phyloP scores from a whole-genome alignment of 1,284 basidiomycete species.

The Acaromyces ingoldii region DNA sequence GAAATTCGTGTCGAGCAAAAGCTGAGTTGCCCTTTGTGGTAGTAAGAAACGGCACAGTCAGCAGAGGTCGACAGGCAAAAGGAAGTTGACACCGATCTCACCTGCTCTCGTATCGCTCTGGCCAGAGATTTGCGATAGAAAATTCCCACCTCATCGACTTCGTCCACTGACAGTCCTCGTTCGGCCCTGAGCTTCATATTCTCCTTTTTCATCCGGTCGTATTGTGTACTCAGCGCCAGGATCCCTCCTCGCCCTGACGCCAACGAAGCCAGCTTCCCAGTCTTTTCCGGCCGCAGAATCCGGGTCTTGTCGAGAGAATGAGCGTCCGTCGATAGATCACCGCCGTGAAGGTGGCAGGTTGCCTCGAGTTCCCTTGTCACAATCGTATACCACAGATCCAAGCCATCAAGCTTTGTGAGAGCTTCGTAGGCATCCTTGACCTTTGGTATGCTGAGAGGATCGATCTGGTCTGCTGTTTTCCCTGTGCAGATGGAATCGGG shows the following conservation, averaged over 20 bases:
- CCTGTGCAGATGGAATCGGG: no score
- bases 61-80: background rate
- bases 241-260: background rate
- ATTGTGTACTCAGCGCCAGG: background rate
- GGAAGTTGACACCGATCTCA: background rate
- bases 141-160: background rate
- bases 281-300: no score
- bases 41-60: background rate
- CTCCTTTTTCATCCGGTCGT: constrained; percentile 10
- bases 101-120: constrained; percentile 12
- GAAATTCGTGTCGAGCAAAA: background rate
- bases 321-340: no score
- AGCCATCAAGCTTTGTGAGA: constrained; percentile 11
- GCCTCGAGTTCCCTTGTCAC: constrained; percentile 15
- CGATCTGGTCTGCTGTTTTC: constrained; percentile 11
- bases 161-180: constrained; percentile 1
- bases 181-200: background rate
- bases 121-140: constrained; percentile 13
- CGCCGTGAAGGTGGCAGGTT: background rate
- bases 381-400: constrained; percentile 23
- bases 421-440: constrained; percentile 6
- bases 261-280: background rate
- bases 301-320: no score
- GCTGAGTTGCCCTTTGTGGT: constrained; percentile 15
- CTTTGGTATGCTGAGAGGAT: constrained; percentile 11